These are phyloP conservation scores for Purpureocillium takamizusanense DNA, from an alignment of 2,329 filamentous ascomycete species.

Conservation along the genomic window DNA sequence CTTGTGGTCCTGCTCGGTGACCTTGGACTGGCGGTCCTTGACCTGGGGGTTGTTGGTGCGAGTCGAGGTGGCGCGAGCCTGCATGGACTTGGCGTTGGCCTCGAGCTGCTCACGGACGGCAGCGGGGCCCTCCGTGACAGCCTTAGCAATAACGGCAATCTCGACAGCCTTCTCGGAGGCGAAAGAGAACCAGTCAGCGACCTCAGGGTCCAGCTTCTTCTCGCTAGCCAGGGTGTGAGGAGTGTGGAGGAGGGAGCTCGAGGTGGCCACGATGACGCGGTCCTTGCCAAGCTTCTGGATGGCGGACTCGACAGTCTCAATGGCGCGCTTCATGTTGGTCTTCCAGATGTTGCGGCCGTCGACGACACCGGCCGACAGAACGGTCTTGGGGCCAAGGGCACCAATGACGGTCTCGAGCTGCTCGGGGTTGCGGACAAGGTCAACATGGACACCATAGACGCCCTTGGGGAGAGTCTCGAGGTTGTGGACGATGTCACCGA, in stretches of 20 bases:
- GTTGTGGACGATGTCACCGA: conserved; percentile 99
- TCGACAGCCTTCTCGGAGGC: conserved; percentile 90
- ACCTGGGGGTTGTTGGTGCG: conserved; percentile 96
- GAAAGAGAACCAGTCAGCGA: conserved; percentile 98
- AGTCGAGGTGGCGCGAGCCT: conserved; percentile 83
- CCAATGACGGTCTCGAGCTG: conserved; percentile 80
- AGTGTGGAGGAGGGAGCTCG: conserved; percentile 95
- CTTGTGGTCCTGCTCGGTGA: conserved; percentile 79
- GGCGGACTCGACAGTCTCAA: conserved; percentile 81
- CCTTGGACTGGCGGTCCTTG: conserved; percentile 89
- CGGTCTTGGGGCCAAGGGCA: conserved; percentile 78
- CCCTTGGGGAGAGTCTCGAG: conserved; percentile 75
- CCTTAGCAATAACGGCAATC: conserved; percentile 90
- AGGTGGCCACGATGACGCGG: conserved; percentile 92
- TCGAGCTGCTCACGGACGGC: conserved; percentile 82
- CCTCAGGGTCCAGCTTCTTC: conserved; percentile 93
- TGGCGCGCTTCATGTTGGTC: conserved; percentile 95
- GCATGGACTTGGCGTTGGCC: conserved; percentile 91
- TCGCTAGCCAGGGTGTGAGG: conserved; percentile 96
- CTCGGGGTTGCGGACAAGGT: conserved; percentile 97
- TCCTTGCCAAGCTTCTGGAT: conserved; percentile 95
- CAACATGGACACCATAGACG: conserved; percentile 81
- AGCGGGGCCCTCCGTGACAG: conserved; percentile 85
- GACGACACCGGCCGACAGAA: conserved; percentile 92
- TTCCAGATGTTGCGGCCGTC: conserved; percentile 99